Evolutionary conservation across 306 rosid species (phyloP).

Genomic region (Begonia loranthoides): DNA sequence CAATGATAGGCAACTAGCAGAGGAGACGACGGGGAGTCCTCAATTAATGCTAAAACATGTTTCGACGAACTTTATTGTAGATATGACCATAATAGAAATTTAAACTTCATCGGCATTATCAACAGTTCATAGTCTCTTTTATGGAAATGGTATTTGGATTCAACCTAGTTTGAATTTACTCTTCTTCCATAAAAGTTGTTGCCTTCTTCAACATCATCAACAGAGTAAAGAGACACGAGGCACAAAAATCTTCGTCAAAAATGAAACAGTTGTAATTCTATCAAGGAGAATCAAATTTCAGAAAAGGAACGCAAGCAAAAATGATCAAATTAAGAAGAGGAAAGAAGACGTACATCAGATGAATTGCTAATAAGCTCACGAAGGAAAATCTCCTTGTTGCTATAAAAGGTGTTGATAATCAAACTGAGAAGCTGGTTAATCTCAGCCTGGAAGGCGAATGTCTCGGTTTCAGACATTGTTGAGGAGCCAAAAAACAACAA

Average conservation of each 20-base stretch:
- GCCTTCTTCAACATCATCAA: too few species aligned
- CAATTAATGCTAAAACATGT: too few species aligned
- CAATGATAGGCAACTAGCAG: too few species aligned
- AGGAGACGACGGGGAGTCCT: too few species aligned
- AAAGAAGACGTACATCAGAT: slow-evolving; percentile 39
- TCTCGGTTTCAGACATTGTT: slow-evolving; percentile 55
- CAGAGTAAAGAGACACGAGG: neutral
- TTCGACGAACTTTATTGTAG: too few species aligned
- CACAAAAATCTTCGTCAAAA: neutral
- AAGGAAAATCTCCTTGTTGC: slow-evolving; percentile 89
- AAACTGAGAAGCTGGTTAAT: slow-evolving; percentile 85
- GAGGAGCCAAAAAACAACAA: neutral
- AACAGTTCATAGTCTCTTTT: too few species aligned
- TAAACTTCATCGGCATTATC: too few species aligned
- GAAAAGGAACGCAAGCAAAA: neutral
- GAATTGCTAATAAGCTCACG: slow-evolving; percentile 79
- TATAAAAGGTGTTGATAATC: slow-evolving; percentile 83
- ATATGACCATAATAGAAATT: too few species aligned
- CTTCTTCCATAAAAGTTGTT: too few species aligned
- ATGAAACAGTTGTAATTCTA: neutral
- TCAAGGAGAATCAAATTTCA: neutral
- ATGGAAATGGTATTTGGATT: too few species aligned
- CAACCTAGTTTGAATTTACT: too few species aligned
- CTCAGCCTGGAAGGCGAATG: slow-evolving; percentile 92
- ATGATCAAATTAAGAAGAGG: neutral